Base-by-base conservation (phyloP, 139 green algal genomes). In the Coccomyxa sp. region DNA sequence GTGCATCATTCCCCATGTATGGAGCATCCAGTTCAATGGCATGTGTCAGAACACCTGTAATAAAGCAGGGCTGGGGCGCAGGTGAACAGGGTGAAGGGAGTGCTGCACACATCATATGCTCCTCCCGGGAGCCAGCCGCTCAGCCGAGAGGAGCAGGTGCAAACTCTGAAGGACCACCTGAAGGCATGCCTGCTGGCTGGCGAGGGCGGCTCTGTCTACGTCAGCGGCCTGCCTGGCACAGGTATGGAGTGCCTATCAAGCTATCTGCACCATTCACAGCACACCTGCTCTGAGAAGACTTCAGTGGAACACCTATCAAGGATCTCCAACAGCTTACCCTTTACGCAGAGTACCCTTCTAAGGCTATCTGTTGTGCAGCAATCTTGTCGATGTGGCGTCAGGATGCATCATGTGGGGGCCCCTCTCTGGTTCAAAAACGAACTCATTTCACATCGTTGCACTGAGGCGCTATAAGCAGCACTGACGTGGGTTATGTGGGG, bases 191-290 rank as follows among this genome's bases (percentile, higher is more conserved):
- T 89, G 51, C 23, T 10, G 10, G 15, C 25, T 27, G 28, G 57
- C 23, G 71, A 77, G 11, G 90, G 90, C 12, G 86, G 84, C 18
- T 79, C 59, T 51, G 67, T 88, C 28, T 93, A 93, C 79, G 66
- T 92, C 13, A 86, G 58, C 13, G 90, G 90, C 10, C 71, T 90
- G 27, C 89, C 88, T 12, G 90, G 90, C 82, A 91, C 89, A 82
- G 90, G 88, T 89, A 38, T 7, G n/a, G 21, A 11, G 32, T 51
- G 38, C 38, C 38, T 51, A 51, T 51, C 38, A 51, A 51, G 38
- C 38, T 51, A 51, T 51, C 38, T 51, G 38, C 38, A 51, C 38
- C 3, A 11, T 7, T 51, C n/a, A n/a, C n/a, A n/a, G n/a, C n/a
- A n/a, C 23, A 27, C 9, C 17, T 12, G 15, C 4, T 27, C 18